Percentiles rank a stretch among this genome's conserved stretches.
phyloP scores from a whole-genome alignment of 176 grass and related monocot species.

The Oryza officinalis region DNA sequence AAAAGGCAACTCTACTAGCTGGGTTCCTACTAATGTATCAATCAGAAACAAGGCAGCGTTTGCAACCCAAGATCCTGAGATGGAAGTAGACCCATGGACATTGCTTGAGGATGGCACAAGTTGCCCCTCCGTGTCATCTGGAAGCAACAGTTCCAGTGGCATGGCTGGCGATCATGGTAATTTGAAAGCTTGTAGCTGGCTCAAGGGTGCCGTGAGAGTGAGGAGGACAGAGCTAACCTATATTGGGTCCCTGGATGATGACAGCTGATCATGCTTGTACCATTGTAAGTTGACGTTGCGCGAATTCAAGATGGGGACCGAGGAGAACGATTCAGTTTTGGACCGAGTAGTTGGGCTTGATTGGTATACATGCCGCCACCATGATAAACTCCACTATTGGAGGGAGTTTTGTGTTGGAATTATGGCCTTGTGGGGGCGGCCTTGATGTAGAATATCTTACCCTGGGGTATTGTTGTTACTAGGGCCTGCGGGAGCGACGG shows the following conservation, averaged over 20 bases:
- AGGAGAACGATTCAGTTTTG: not conserved
- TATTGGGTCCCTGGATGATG: constrained; percentile 90
- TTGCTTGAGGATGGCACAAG: constrained; percentile 91
- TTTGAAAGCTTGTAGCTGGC: constrained; percentile 87
- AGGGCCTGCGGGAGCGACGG: constrained; percentile 9
- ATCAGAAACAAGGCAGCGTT: constrained; percentile 59
- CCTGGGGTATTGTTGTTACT: constrained; percentile 20
- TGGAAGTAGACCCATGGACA: constrained; percentile 91
- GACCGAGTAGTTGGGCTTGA: not conserved
- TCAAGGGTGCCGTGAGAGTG: constrained; percentile 94
- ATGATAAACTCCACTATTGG: not conserved
- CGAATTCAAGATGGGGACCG: not conserved
- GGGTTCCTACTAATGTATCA: constrained; percentile 59
- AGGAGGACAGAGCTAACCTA: constrained; percentile 90
- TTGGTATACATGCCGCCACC: not conserved
- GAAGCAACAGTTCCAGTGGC: constrained; percentile 45
- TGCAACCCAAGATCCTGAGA: constrained; percentile 64
- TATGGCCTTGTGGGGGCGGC: not conserved
- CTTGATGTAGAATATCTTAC: constrained; percentile 24
- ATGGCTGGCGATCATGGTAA: constrained; percentile 65
- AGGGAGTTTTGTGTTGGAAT: not conserved
- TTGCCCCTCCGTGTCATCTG: constrained; percentile 51
- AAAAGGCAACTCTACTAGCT: constrained; percentile 37
- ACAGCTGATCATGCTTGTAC: constrained; percentile 67
- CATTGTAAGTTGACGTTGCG: not conserved